phyloP scores from a whole-genome alignment of 2,329 filamentous ascomycete species.

The Ceratocystis alfenasii region DNA sequence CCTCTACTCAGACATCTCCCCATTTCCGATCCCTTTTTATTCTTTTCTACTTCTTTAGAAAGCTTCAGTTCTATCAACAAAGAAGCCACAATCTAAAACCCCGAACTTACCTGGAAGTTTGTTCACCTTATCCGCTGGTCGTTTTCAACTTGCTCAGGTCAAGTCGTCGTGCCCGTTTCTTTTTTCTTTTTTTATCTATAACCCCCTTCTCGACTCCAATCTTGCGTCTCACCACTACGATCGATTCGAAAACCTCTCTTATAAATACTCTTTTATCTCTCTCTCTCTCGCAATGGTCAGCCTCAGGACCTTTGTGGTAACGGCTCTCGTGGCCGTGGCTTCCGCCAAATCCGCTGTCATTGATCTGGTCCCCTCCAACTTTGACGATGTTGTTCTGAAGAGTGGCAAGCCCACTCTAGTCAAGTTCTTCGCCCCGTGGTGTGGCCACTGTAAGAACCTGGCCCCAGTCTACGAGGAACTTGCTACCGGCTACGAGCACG shows the following conservation, averaged over 20 bases:
- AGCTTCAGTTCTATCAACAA: not conserved
- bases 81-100: not conserved
- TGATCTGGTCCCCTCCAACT: slow-evolving; percentile 81
- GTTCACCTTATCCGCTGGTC: not conserved
- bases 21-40: not conserved
- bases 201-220: not conserved
- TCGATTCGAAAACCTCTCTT: not conserved
- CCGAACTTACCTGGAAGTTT: not conserved
- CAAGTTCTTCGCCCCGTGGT: slow-evolving; percentile 98
- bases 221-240: not conserved
- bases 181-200: not conserved
- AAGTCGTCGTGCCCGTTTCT: not conserved
- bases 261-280: not conserved
- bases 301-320: slow-evolving; percentile 48
- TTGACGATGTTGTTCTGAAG: slow-evolving; percentile 78
- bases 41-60: not conserved
- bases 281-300: slow-evolving; percentile 38
- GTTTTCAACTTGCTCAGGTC: slow-evolving; percentile 1
- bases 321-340: slow-evolving; percentile 42
- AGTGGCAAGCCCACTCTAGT: slow-evolving; percentile 92
- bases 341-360: slow-evolving; percentile 71
- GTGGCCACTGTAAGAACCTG: slow-evolving; percentile 96
- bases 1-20: not conserved
- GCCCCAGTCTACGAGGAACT: slow-evolving; percentile 93
- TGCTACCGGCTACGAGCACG: slow-evolving; percentile 58